Base-by-base conservation (phyloP, 768 basidiomycete genomes). In the Leccinum variicolor region DNA sequence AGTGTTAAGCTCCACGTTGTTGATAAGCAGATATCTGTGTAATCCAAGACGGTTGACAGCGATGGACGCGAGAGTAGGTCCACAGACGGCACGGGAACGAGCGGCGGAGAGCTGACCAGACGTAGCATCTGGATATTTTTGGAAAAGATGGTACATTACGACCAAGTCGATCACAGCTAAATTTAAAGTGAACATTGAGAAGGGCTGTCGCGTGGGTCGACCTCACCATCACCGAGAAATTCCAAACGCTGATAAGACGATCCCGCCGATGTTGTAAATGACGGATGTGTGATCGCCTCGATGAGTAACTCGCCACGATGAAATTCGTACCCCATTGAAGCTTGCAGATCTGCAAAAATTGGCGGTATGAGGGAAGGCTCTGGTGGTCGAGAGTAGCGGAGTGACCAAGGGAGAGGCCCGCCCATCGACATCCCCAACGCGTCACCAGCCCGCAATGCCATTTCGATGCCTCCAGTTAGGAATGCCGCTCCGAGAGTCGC, bases 221-320 rank as follows among this genome's bases (percentile, higher is more conserved):
- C 19, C 84, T 74, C 68, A 93, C 92, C 90, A 68, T 96, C 94
- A 31, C 94, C 94, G 3, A 96, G 79, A 64, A 93, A 94, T 64
- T 96, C 94, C 11, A 94, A 75, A 14, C 94, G 82, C 60, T 96
- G 89, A 70, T 95, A 95, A 3, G 89, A 90, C 6, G 82, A 75
- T 10, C 77, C 77, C 13, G 78, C 79, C 1, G 74, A 73, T 4
- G 73, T 68, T 10, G 79, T 76, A 63, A 90, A 90, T 0, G 90
- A 92, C 0, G 92, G 89, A 67, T 96, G 94, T 0, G 90, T 92
- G n/a, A 93, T 73, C 9, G 92, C 92, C 72, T 93, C 86, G 8
- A 89, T 65, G 3, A 95, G 73, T 15, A 91, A 70, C 50, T 80
- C 76, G n/a, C 81, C 79, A 19, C 79, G 76, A 55, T 79, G 76